These are phyloP conservation scores for Petunia axillaris DNA, from an alignment of 257 asterid genomes.

Conservation along the genomic window DNA sequence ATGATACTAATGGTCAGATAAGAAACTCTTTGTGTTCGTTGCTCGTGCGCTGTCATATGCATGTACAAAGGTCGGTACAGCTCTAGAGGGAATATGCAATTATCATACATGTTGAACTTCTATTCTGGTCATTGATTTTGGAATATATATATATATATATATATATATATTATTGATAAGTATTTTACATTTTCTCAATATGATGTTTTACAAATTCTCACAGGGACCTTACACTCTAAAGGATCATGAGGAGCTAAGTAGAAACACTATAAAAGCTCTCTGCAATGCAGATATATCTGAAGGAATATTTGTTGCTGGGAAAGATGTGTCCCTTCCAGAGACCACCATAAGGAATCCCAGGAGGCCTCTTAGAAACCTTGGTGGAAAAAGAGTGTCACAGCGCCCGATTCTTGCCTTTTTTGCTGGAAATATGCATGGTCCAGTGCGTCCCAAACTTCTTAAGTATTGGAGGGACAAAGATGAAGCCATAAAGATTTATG, in stretches of 20 bases:
- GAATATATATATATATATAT: not conserved
- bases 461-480: constrained; percentile 76
- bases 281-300: constrained; percentile 92
- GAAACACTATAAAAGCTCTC: constrained; percentile 76
- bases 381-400: constrained; percentile 80
- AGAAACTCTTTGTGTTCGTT: too few species aligned
- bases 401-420: constrained; percentile 90
- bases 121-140: not conserved
- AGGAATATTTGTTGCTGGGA: constrained; percentile 55
- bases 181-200: not conserved
- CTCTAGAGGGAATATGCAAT: too few species aligned
- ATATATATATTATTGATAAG: not conserved
- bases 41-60: too few species aligned
- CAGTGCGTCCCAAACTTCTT: constrained; percentile 74
- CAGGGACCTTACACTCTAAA: constrained; percentile 80
- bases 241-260: constrained; percentile 64
- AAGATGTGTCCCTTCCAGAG: constrained; percentile 86
- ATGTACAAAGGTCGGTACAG: too few species aligned
- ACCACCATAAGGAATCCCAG: constrained; percentile 69
- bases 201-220: constrained; percentile 8
- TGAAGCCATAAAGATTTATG: constrained; percentile 74
- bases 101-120: too few species aligned
- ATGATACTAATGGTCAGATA: not conserved
- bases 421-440: constrained; percentile 84
- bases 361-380: constrained; percentile 70